Conservation (phyloP, 331 rosid species). For the Arachis monticola region DNA sequence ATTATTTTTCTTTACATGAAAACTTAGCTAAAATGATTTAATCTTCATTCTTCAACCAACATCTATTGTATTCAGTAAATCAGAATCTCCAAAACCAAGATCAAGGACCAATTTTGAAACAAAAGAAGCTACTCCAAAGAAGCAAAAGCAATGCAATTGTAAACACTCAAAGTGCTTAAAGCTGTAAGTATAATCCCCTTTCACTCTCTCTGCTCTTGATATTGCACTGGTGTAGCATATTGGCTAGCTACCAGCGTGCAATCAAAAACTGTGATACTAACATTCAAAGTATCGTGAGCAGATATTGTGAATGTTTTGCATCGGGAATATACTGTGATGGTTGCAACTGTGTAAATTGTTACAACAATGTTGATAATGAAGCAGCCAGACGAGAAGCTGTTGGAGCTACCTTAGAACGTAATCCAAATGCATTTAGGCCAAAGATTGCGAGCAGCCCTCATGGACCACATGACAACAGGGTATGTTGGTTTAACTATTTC, state of each 20-base stretch:
- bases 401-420: conserved; percentile 95
- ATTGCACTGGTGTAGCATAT: conserved; percentile 24
- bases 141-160: conserved; percentile 96
- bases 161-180: conserved; percentile 95
- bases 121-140: conserved; percentile 91
- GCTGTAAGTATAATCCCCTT: conserved; percentile 69
- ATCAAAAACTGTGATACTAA: conserved; percentile 32
- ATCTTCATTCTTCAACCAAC: conserved; percentile 33
- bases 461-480: conserved; percentile 80
- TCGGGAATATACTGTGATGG: conserved; percentile 98
- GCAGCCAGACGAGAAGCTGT: conserved; percentile 94
- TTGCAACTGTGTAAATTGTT: conserved; percentile 93
- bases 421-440: conserved; percentile 98
- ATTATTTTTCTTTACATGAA: not conserved
- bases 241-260: not conserved
- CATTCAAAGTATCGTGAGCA: conserved; percentile 48
- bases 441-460: conserved; percentile 99
- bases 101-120: conserved; percentile 67
- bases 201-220: conserved; percentile 22
- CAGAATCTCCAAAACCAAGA: conserved; percentile 91
- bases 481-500: conserved; percentile 46
- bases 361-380: conserved; percentile 91
- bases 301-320: conserved; percentile 99
- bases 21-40: conserved; percentile 2
- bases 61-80: conserved; percentile 62